Evolutionary conservation across 805 yeast species (phyloP).

Genomic region (Metschnikowia lunata): DNA sequence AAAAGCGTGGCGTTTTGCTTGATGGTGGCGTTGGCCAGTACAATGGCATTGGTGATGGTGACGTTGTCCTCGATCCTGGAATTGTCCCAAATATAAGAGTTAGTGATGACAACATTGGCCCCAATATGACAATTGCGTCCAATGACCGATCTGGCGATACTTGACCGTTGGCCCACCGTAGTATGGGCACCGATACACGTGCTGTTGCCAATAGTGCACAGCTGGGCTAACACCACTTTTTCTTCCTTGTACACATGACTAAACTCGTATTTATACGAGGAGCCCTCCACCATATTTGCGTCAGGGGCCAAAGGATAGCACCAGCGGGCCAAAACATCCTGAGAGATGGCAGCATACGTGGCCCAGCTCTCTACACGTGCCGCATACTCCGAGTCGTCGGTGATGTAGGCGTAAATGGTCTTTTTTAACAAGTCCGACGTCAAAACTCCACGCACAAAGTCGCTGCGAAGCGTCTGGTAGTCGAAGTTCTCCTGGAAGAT

Average conservation of each 20-base stretch:
- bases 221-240: conserved; percentile 85
- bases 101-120: conserved; percentile 60
- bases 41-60: conserved; percentile 55
- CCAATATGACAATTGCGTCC: conserved; percentile 89
- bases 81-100: conserved; percentile 87
- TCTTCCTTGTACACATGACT: conserved; percentile 87
- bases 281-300: conserved; percentile 60
- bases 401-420: conserved; percentile 82
- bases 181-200: conserved; percentile 81
- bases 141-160: conserved; percentile 65
- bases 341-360: conserved; percentile 86
- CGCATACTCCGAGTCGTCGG: conserved; percentile 72
- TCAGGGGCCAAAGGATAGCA: conserved; percentile 90
- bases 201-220: conserved; percentile 77
- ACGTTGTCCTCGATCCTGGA: conserved; percentile 66
- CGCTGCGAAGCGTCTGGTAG: conserved; percentile 79
- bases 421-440: conserved; percentile 88
- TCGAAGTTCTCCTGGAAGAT: conserved; percentile 96
- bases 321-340: conserved; percentile 88
- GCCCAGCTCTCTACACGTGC: conserved; percentile 95
- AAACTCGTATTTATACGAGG: conserved; percentile 73
- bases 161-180: conserved; percentile 69
- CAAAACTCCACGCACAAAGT: conserved; percentile 86
- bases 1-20: conserved; percentile 48
- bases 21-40: conserved; percentile 62